These are phyloP conservation scores for Boletus tylopilopsis DNA, from an alignment of 768 basidiomycete genomes.

Conservation along the genomic window DNA sequence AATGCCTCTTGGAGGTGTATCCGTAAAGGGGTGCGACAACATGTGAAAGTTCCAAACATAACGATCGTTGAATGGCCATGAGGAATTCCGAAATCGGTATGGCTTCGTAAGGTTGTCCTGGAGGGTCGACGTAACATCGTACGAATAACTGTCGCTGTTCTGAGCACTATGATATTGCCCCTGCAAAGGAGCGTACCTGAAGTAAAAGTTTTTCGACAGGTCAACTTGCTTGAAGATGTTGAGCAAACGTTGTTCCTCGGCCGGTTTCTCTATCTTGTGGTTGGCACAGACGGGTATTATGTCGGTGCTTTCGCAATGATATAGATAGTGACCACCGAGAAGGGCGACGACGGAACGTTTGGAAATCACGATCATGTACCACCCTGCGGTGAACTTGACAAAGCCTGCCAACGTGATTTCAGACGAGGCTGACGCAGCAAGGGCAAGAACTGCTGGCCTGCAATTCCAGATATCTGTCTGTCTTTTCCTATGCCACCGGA, in stretches of 20 bases:
- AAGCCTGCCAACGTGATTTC: constrained; percentile 51
- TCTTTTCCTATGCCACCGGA: constrained; percentile 84
- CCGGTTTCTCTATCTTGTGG: constrained; percentile 81
- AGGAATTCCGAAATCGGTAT: constrained; percentile 38
- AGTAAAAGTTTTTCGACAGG: constrained; percentile 99
- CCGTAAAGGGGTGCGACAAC: constrained; percentile 63
- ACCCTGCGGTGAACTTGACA: constrained; percentile 90
- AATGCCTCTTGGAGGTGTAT: constrained; percentile 38
- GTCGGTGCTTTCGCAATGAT: constrained; percentile 91
- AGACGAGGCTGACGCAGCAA: too few relatives aligned
- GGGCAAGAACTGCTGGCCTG: constrained; percentile 45
- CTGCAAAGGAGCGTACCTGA: constrained; percentile 53
- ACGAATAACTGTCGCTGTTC: constrained; percentile 67
- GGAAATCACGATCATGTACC: constrained; percentile 90
- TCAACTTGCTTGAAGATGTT: constrained; percentile 95
- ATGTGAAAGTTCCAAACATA: constrained; percentile 96
- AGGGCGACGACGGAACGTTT: constrained; percentile 91
- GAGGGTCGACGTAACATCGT: constrained; percentile 94
- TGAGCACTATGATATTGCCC: neutral
- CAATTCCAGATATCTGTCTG: constrained; percentile 78
- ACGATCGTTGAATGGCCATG: constrained; percentile 77
- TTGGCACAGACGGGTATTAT: constrained; percentile 73
- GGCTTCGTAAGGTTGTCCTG: constrained; percentile 83
- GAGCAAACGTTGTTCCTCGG: constrained; percentile 86
- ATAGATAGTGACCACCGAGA: constrained; percentile 92